Evolutionary conservation across 768 basidiomycete genomes (phyloP), one percentile per base, ranked within the genome.

Genomic region (Pleurotus citrinopileatus): DNA sequence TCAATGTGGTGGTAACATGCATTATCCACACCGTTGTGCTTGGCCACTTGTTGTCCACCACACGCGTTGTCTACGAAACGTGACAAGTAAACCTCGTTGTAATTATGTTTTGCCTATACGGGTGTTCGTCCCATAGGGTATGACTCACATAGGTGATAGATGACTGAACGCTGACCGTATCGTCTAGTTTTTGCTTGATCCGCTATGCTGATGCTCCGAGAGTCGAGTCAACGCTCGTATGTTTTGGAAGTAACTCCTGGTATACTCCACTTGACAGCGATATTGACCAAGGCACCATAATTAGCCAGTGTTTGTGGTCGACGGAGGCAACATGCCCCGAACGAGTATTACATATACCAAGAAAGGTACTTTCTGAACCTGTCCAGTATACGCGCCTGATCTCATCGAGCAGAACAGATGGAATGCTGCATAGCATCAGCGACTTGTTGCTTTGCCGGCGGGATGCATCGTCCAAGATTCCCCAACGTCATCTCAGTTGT

Each of bases 251-350:
- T 10, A 13, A 9, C 43, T 37, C 28, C 34, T 29, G 48, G 19
- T 37, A 23, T 26, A 32, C 48, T 22, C 34, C 48, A 27, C 19
- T 44, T 25, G 17, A 23, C 26, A 9, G 26, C 12, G 43, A 22
- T 19, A 4, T 51, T 8, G 38, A 40, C 7, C 17, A 20, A 51
- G 48, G 48, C 48, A 51, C 48, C 48, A 51, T 26, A 5, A 44
- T 44, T 44, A 12, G 43, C 43, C 43, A 44, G 43, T 44, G 43
- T 44, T 12, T 40, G 38, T 40, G 38, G 38, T 19, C n/a, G 48
- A 51, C 48, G 48, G 48, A 51, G 48, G 10, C 29, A 51, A 51
- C 48, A 51, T 51, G 48, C 28, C 48, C 48, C 48, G 48, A 51
- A 19, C 34, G 27, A 32, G 48, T 29, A 51, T 51, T 51, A 23